Evolutionary conservation across 176 grass and related monocot genomes (phyloP).

Genomic region (Oryza brachyantha): DNA sequence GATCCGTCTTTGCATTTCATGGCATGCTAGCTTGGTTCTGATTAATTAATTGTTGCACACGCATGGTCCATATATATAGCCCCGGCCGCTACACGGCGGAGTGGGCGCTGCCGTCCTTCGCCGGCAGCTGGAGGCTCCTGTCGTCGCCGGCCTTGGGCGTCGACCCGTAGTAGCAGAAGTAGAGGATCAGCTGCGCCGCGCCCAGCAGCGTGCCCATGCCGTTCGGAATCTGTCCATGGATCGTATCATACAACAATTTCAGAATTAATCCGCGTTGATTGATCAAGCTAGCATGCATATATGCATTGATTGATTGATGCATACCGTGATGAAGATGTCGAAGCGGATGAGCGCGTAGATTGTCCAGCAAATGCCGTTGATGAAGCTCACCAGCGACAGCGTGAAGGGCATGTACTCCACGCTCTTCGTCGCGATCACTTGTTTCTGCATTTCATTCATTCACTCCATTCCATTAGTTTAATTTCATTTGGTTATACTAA

Average conservation of each 20-base stretch:
- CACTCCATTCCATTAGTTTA: too few relatives aligned
- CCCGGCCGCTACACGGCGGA: background rate
- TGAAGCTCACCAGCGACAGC: constrained; percentile 45
- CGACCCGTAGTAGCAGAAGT: constrained; percentile 49
- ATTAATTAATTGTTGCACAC: too few relatives aligned
- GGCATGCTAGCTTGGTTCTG: too few relatives aligned
- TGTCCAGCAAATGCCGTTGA: constrained; percentile 71
- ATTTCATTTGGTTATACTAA: too few relatives aligned
- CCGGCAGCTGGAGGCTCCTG: constrained; percentile 19
- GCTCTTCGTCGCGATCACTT: constrained; percentile 58
- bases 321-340: constrained; percentile 55
- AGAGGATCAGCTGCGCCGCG: constrained; percentile 47
- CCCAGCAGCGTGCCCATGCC: constrained; percentile 46
- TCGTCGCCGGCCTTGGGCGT: constrained; percentile 18
- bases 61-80: too few relatives aligned
- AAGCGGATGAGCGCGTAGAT: constrained; percentile 57
- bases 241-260: too few relatives aligned
- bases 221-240: constrained; percentile 57
- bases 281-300: too few relatives aligned
- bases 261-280: too few relatives aligned
- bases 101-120: background rate
- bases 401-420: constrained; percentile 76
- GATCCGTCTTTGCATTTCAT: too few relatives aligned
- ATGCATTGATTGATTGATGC: too few relatives aligned
- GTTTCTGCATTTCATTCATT: constrained; percentile 32